Base-by-base conservation (phyloP, 768 basidiomycete genomes). In the Lactarius indigo region DNA sequence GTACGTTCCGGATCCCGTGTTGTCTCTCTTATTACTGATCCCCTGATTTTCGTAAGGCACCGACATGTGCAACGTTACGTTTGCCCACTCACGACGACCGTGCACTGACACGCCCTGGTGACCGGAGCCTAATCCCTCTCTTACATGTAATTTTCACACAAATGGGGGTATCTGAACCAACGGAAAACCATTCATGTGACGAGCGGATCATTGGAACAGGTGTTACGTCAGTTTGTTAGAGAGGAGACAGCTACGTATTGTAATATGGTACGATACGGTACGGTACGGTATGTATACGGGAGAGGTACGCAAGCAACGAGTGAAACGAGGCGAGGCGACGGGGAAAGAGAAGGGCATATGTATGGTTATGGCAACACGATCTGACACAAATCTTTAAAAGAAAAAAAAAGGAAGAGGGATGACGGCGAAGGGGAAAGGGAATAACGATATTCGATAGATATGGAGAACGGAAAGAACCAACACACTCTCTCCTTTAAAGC, bases 391-490 rank as follows among this genome's bases (percentile, higher is more conserved):
- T 18, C 23, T 52, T 63, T 44, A n/a, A 6, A 18, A 62, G 18
- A 55, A 56, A 52, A 39, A 62, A 52, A 20, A 5, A 5, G 52
- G 59, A 59, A 42, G 9, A 57, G 57, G 57, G 39, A 67, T 57
- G 50, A 44, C 42, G 41, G 52, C 66, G 66, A 67, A 67, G 31
- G 62, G 58, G 31, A 66, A 63, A 47, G 62, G 41, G 62, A 67
- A 67, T 67, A 67, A 67, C 66, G 58, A 67, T 67, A 67, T 67
- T 67, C 62, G 66, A 67, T 67, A 67, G 66, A 63, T 57, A 59
- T 54, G 57, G 62, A 59, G 57, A 66, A 67, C 47, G 61, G 57
- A 66, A 67, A 37, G 61, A 62, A 55, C 62, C 63, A 67, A 67
- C 33, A 47, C 65, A 26, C 64, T 47, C 65, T 57, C 58, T 57